A percentile compares a stretch with the other conserved stretches of the same genome.
Conservation (phyloP, 306 rosid species). For the Prunus dulcis region DNA sequence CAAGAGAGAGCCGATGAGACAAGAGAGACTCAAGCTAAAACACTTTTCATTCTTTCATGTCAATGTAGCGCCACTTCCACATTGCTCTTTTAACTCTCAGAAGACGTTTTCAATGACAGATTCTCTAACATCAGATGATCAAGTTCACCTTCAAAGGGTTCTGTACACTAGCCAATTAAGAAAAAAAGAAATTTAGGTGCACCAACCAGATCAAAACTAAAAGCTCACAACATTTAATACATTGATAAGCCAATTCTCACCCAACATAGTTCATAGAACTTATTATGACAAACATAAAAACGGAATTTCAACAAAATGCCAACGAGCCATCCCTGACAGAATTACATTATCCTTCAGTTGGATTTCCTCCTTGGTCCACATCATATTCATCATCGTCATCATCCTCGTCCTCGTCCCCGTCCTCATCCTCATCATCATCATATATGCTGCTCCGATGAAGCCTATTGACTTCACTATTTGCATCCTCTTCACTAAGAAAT, state of each 20-base stretch:
- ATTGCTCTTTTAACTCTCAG: background rate
- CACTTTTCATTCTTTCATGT: too few relatives aligned
- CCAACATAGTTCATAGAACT: background rate
- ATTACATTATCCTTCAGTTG: slow-evolving; percentile 3
- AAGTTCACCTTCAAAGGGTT: background rate
- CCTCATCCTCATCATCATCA: background rate
- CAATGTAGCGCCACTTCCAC: background rate
- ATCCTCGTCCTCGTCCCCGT: slow-evolving; percentile 23
- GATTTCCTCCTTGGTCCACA: slow-evolving; percentile 27
- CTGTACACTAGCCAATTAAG: background rate
- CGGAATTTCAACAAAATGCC: slow-evolving; percentile 8
- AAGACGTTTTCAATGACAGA: background rate
- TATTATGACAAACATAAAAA: background rate
- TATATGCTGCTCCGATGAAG: slow-evolving; percentile 16
- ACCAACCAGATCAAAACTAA: background rate
- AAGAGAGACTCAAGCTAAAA: background rate
- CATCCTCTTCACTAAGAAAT: slow-evolving; percentile 38
- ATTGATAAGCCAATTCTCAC: background rate
- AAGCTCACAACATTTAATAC: background rate
- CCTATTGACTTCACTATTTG: slow-evolving; percentile 24
- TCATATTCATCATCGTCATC: slow-evolving; percentile 29
- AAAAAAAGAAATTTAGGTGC: background rate
- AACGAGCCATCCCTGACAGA: background rate
- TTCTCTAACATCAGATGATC: background rate
- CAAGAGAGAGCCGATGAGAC: background rate